A percentile compares a stretch with the other conserved stretches of the same genome.
These are phyloP conservation scores for Fusarium fujikuroi DNA, from an alignment of 2,329 filamentous ascomycete species.

Conservation along the genomic window DNA sequence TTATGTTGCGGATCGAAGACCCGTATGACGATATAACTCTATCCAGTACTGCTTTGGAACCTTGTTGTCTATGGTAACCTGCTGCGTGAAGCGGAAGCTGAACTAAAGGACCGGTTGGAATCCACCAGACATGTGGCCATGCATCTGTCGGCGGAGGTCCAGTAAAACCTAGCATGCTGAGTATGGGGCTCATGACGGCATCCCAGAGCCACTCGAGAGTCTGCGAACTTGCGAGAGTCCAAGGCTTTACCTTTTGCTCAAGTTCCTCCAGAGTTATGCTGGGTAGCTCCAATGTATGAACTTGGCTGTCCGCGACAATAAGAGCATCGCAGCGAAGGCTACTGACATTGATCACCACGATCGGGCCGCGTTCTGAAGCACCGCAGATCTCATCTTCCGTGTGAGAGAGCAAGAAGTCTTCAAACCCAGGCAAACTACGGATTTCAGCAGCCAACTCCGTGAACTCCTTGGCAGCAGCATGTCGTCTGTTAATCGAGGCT, in stretches of 20 bases:
- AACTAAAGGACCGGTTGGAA: neutral
- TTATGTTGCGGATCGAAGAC: neutral
- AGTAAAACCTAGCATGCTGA: neutral
- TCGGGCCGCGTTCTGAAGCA: neutral
- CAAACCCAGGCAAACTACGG: neutral
- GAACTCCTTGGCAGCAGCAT: neutral
- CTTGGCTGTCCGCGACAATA: neutral
- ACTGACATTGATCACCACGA: neutral
- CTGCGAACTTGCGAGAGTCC: neutral
- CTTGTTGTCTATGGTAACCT: neutral
- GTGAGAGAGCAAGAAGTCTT: neutral
- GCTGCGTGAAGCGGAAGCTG: neutral
- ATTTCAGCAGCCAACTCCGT: neutral
- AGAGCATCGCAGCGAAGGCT: neutral
- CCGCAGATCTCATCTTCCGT: neutral
- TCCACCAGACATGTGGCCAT: neutral
- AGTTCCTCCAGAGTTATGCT: neutral
- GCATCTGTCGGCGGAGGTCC: accelerated
- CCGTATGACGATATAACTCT: neutral
- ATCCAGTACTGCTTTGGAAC: accelerated
- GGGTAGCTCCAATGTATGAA: neutral
- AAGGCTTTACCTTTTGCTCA: neutral
- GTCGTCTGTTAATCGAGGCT: neutral
- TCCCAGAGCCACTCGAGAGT: slow-evolving; percentile 2
- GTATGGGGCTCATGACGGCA: neutral